Percentiles rank a stretch among this genome's conserved stretches.
These are phyloP conservation scores for Cryptococcus sp. DNA, from an alignment of 1,284 basidiomycete genomes.

Conservation along the genomic window DNA sequence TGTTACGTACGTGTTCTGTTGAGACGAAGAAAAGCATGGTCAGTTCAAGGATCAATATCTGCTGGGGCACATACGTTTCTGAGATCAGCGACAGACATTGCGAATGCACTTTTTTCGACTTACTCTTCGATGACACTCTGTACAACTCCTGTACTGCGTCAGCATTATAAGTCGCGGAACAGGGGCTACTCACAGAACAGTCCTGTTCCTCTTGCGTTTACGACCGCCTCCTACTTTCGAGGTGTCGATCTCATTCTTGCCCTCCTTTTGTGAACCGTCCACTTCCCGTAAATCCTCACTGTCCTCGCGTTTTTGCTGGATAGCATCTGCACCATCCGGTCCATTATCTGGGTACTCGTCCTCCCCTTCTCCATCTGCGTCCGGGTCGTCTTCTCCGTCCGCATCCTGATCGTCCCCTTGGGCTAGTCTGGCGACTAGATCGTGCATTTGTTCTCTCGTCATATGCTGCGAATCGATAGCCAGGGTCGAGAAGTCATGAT, in stretches of 20 bases:
- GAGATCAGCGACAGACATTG: not conserved
- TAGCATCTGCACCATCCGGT: slow-evolving; percentile 1
- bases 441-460: slow-evolving; percentile 32
- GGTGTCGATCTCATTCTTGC: not conserved
- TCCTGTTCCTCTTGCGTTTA: slow-evolving; percentile 40
- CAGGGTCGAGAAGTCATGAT: slow-evolving; percentile 12
- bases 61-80: slow-evolving; percentile 34
- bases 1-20: slow-evolving; percentile 38
- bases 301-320: slow-evolving; percentile 5
- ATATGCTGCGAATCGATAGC: slow-evolving; percentile 9
- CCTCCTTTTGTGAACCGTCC: slow-evolving; percentile 23
- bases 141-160: slow-evolving; percentile 35
- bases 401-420: slow-evolving; percentile 1
- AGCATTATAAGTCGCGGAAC: not conserved
- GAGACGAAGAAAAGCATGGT: slow-evolving; percentile 1
- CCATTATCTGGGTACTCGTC: slow-evolving; percentile 3
- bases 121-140: slow-evolving; percentile 45
- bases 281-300: slow-evolving; percentile 11
- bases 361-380: slow-evolving; percentile 5
- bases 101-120: slow-evolving; percentile 11
- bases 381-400: slow-evolving; percentile 1
- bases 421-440: slow-evolving; percentile 25
- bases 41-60: slow-evolving; percentile 1
- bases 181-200: slow-evolving; percentile 33
- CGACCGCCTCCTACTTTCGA: not conserved